Base-by-base conservation (phyloP, 805 yeast species). In the Metschnikowia baotianmanensis region DNA sequence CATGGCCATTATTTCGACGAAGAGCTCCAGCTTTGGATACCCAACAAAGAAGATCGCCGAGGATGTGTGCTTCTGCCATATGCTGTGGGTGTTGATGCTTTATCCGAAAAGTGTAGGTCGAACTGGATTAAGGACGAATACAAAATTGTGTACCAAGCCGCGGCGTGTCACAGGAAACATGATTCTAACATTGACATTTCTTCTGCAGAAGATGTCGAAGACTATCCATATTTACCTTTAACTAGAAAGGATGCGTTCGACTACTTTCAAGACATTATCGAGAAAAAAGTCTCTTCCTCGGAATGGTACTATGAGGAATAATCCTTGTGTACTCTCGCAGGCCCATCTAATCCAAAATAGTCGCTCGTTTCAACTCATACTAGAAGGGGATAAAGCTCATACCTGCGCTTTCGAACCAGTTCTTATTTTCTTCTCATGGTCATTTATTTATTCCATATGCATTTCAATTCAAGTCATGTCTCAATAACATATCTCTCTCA, bases 1-100 rank as follows among this genome's bases (percentile, higher is more conserved):
- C 36, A 50, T 15, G 52, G 58, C 31, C 65, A 67, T 46, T 65
- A 68, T 37, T 72, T 60, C 50, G 74, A 69, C 45, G 39, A 49
- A n/a, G 75, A 72, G 42, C 59, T 74, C 36, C 58, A 61, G 17
- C 47, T 73, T 25, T 74, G 78, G 79, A 76, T 74, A 3, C 66
- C 74, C 4, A 70, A 72, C 47, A 52, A 57, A 18, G 48, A 66
- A 7, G 73, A 78, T 52, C 6, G 30, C 22, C 6, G 19, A 31
- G 59, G 59, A 28, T 51, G 53, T 9, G 37, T 52, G 12, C 56
- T 60, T 4, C 43, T 50, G 11, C 50, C 69, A 26, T 61, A 76
- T 11, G 72, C 76, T 7, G 69, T 75, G 51, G 56, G 59, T 32
- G 59, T 58, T 35, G 37, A 47, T 3, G 52, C 56, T 19, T 48